Base-by-base conservation (phyloP, 306 rosid genomes). In the Medicago ruthenica region DNA sequence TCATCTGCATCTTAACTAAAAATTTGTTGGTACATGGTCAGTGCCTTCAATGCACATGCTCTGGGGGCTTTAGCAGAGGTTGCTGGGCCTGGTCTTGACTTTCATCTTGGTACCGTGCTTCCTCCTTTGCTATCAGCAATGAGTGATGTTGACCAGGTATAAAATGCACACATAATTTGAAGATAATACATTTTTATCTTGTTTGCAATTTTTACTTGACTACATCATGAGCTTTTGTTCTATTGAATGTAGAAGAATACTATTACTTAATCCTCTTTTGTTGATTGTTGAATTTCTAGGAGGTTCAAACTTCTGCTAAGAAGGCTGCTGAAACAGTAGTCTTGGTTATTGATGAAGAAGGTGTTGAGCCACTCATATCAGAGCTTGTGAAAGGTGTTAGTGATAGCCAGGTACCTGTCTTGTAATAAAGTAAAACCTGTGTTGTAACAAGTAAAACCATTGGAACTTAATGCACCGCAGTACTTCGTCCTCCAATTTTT, bases 21-120 rank as follows among this genome's bases (percentile, higher is more conserved):
- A 40, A 15, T 65, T 37, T 73, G 27, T 15, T 75, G 59, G 45
- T 77, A 54, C 21, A 48, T 81, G 55, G 87, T 15, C 81, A 95
- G 99, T 75, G 99, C 99, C 76, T 85, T 95, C 81, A 81, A 92
- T 83, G 97, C 97, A 55, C 99, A 95, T 85, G 99, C 99, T 64
- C 84, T 95, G n/a, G 97, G 97, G 48, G 99, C 97, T 74, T 86
- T 95, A 73, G 99, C 99, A 16, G 97, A 92, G 79, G 99, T 95
- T 70, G 99, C 99, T 58, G 99, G 97, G 64, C 87, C 97, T 72
- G 90, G 99, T 73, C 97, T 90, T 65, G 79, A 92, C 76, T 45
- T 73, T 70, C 99, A 95, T 84, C 97, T 95, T 74, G 84, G 92
- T 50, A 92, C 90, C 42, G 86, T 92, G 78, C 96, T 95, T 85